These are phyloP conservation scores for Dryas alaskensis DNA, from an alignment of 306 rosid species.

Conservation along the genomic window DNA sequence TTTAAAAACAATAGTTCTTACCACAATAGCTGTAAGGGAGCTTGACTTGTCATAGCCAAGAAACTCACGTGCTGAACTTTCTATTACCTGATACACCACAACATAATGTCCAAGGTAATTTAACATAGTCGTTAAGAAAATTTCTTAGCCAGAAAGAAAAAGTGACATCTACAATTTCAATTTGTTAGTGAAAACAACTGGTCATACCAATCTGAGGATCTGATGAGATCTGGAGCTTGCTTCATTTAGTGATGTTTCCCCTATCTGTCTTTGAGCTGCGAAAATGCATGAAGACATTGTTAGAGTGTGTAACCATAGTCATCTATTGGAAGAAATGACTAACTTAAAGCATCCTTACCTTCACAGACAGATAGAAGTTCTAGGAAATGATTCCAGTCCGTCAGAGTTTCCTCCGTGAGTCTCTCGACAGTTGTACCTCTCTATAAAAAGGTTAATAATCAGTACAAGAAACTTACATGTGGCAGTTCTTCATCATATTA, in stretches of 20 bases:
- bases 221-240: conserved; percentile 99
- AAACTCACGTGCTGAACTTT: conserved; percentile 90
- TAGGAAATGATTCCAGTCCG: conserved; percentile 79
- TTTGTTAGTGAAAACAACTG: conserved; percentile 4
- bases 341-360: conserved; percentile 47
- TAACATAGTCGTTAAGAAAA: conserved; percentile 16
- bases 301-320: conserved; percentile 21
- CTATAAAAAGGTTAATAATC: conserved; percentile 48
- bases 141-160: not conserved
- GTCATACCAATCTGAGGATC: conserved; percentile 85
- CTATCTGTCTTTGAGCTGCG: conserved; percentile 95
- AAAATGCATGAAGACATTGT: conserved; percentile 22
- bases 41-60: conserved; percentile 89
- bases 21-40: conserved; percentile 91
- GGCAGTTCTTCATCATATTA: conserved; percentile 19
- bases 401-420: conserved; percentile 79
- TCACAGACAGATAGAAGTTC: conserved; percentile 84
- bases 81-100: conserved; percentile 64
- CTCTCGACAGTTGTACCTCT: conserved; percentile 93
- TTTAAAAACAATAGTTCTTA: conserved; percentile 33
- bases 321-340: conserved; percentile 17
- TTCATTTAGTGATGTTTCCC: conserved; percentile 94
- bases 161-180: not conserved
- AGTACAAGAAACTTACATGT: conserved; percentile 19
- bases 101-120: conserved; percentile 23